Base-by-base conservation (phyloP, 2,329 filamentous ascomycete genomes). In the Daldinia eschscholtzii region DNA sequence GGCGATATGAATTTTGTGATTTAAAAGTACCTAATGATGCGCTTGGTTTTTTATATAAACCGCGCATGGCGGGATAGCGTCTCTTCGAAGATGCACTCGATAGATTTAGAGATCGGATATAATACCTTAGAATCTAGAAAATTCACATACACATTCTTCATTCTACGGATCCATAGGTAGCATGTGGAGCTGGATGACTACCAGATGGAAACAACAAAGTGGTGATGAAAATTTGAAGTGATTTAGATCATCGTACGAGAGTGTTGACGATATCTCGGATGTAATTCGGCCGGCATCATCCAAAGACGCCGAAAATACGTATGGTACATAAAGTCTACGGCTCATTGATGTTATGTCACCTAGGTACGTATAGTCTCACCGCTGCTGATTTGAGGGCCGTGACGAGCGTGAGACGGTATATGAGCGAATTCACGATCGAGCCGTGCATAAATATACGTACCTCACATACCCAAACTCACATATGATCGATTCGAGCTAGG, bases 91-190 rank as follows among this genome's bases (percentile, higher is more conserved):
- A 57, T 26, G 9, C 20, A 42, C n/a, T 18, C 20, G 37, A 30
- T 68, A 59, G 55, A 64, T 50, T 33, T 65, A 64, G 56, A 64
- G 41, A 61, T 67, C 42, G 28, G 44, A n/a, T 10, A 48, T 61
- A 56, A 55, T 60, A 65, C 6, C 23, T 20, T 65, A 68, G 52
- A 61, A 42, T 6, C 13, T 53, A 30, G 28, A 64, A 15, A 46
- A 57, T 58, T 48, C 15, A 42, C 20, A 33, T 33, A 33, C 6
- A 18, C 1, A 6, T n/a, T 42, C 39, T 44, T 13, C 10, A 30
- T 57, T 7, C 28, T n/a, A 41, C 23, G 6, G 42, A 6, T 44
- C 15, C 12, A 9, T 6, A 23, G 20, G 20, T 4, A 12, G n/a
- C 4, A 3, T 2, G 6, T 42, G 9, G 15, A 33, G 55, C 44